A percentile compares a stretch with the other conserved stretches of the same genome.
Evolutionary conservation across 257 asterid species (phyloP).

Genomic region (Nyctanthes arbortristis): DNA sequence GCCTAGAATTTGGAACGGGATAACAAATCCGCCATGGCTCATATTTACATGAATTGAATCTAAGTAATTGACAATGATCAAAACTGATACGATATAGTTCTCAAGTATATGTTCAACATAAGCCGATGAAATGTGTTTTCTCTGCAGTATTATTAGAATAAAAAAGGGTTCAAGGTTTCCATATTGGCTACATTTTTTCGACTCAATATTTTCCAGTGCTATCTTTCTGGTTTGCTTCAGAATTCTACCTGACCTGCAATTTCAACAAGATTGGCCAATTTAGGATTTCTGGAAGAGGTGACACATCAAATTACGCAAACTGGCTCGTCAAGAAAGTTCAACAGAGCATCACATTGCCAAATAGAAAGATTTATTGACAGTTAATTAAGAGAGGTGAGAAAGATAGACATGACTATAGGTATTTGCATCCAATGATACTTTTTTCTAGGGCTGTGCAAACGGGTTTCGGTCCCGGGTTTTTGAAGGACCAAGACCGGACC

Average conservation of each 20-base stretch:
- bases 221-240: neutral
- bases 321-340: neutral
- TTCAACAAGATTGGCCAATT: neutral
- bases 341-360: neutral
- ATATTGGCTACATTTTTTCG: neutral
- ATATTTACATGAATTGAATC: neutral
- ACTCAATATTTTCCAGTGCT: neutral
- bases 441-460: no score
- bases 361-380: neutral
- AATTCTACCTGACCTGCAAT: neutral
- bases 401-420: neutral
- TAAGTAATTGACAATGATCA: neutral
- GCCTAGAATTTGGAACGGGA: neutral
- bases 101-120: neutral
- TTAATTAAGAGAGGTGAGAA: neutral
- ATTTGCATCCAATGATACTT: neutral
- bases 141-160: neutral
- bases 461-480: no score
- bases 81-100: neutral
- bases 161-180: neutral
- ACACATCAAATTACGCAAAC: neutral
- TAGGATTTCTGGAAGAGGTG: neutral
- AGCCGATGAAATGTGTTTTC: neutral
- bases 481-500: no score
- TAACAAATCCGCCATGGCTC: neutral